Conservation (phyloP, 306 rosid species). For the Nissolia schottii region DNA sequence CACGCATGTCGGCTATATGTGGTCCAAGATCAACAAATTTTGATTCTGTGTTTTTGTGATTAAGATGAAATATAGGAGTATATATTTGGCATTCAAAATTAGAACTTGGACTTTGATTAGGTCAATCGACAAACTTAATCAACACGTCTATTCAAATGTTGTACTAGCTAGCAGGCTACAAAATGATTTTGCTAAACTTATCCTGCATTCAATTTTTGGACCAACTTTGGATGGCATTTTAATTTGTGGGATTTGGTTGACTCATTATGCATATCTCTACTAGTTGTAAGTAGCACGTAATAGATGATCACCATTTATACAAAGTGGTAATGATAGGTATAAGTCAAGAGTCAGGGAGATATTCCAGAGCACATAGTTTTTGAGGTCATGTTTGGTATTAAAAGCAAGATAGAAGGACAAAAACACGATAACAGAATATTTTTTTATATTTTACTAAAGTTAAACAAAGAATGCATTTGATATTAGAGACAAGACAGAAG, state of each 20-base stretch:
- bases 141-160: slow-evolving; percentile 20
- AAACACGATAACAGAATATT: too few relatives aligned
- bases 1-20: slow-evolving; percentile 37
- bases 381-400: too few relatives aligned
- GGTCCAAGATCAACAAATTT: slow-evolving; percentile 25
- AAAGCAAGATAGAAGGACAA: too few relatives aligned
- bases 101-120: neutral
- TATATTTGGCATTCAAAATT: neutral
- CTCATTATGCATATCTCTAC: neutral
- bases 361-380: neutral
- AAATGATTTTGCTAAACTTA: slow-evolving; percentile 7
- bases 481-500: too few relatives aligned
- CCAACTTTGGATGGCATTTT: neutral
- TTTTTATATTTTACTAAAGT: too few relatives aligned
- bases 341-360: too few relatives aligned
- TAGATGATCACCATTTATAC: neutral
- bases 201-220: neutral
- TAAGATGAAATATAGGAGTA: too few relatives aligned
- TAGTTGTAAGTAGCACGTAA: neutral
- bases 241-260: slow-evolving; percentile 11
- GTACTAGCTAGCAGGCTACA: slow-evolving; percentile 21
- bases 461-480: too few relatives aligned
- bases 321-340: too few relatives aligned
- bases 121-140: slow-evolving; percentile 16
- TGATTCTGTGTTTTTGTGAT: slow-evolving; percentile 1